A percentile compares a stretch with the other conserved stretches of the same genome.
These are phyloP conservation scores for Linderina pennispora DNA, from an alignment of 192 early-diverging fungal species.

Conservation along the genomic window DNA sequence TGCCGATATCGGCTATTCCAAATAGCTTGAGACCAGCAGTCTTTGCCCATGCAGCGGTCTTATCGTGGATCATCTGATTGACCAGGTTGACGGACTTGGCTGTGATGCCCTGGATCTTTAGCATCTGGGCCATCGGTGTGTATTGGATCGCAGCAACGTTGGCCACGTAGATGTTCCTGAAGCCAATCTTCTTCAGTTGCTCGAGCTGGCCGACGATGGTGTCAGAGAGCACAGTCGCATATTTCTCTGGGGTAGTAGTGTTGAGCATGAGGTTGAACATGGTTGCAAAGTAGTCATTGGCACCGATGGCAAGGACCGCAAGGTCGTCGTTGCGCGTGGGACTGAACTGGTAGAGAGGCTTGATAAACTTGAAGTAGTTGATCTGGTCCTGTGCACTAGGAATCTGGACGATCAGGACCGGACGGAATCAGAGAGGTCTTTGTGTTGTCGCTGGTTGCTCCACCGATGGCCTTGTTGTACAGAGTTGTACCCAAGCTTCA, in stretches of 20 bases:
- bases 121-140: slow-evolving; percentile 9
- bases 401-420: slow-evolving; percentile 11
- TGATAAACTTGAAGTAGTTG: slow-evolving; percentile 23
- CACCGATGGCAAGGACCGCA: slow-evolving; percentile 20
- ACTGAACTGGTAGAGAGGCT: slow-evolving; percentile 8
- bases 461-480: slow-evolving; percentile 31
- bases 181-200: slow-evolving; percentile 21
- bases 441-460: slow-evolving; percentile 16
- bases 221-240: slow-evolving; percentile 6
- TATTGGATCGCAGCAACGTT: slow-evolving; percentile 30
- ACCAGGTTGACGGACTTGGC: not conserved
- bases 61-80: slow-evolving; percentile 6
- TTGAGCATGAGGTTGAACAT: not conserved
- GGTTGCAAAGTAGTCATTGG: slow-evolving; percentile 29
- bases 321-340: slow-evolving; percentile 11
- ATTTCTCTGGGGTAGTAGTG: slow-evolving; percentile 7
- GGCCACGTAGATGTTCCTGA: slow-evolving; percentile 23
- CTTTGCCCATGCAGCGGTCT: slow-evolving; percentile 15
- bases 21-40: slow-evolving; percentile 1
- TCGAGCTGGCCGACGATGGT: slow-evolving; percentile 18
- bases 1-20: slow-evolving; percentile 13
- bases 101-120: not conserved
- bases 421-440: slow-evolving; percentile 11
- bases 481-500: slow-evolving; percentile 12
- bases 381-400: slow-evolving; percentile 31